Evolutionary conservation across 495 filamentous ascomycete genomes (phyloP), one percentile per base, ranked within the genome.

Genomic region (Penicillium bovifimosum): DNA sequence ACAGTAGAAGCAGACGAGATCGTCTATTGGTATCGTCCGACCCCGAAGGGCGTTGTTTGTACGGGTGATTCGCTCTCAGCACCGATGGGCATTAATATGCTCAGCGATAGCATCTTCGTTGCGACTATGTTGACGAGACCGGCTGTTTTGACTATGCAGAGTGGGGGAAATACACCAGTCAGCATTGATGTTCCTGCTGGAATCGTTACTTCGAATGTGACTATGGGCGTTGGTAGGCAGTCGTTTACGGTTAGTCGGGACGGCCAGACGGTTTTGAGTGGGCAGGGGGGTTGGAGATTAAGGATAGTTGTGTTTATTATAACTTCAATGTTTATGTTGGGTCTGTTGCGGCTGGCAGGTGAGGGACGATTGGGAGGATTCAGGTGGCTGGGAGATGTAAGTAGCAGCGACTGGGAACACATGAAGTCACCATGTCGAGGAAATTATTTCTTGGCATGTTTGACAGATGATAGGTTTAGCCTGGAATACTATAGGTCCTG

Each of bases 171-270:
- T 13, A 41, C 60, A 5, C 54, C 56, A 4, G 10, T 38, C 9
- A 36, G 11, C 11, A 60, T 55, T 13, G 50, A 64, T 4, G 79
- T 76, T 1, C 70, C 72, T 1, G 76, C 72, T 2, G 80, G 79
- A 4, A 74, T 75, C 14, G 71, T 61, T 26, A 70, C 76, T 5
- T 69, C 65, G 18, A 64, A 70, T 26, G 63, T 81, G 0, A 58
- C 63, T 17, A 82, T 83, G 78, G 70, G 68, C 1, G 62, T 76
- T 4, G 80, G 80, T 2, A 54, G 53, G 35, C 79, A 79, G 58
- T 63, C 47, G 1, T 84, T 83, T 54, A 61, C 65, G 2, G 64
- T 83, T n/a, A 64, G 41, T 16, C 65, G 80, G 2, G 55, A 61
- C 41, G 72, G 71, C 1, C 24, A 68, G 42, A 65, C 55, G 0